Conservation (phyloP, 2,329 filamentous ascomycete species). For the Dactylonectria estremocensis region DNA sequence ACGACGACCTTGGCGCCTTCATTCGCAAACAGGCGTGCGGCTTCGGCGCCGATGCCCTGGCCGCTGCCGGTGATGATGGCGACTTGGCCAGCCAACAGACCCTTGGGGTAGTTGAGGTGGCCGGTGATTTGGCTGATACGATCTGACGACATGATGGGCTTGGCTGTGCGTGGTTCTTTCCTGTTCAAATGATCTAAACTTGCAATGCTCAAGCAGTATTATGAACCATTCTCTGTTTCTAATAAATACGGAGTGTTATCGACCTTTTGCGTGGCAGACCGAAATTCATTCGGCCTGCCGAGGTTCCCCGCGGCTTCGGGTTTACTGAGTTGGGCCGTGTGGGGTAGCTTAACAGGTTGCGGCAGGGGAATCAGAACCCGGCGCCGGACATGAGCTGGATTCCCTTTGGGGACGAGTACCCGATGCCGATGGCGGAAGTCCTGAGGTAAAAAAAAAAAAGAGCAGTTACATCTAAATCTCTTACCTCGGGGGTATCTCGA, state of each 20-base stretch:
- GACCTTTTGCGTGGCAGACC: slow-evolving; percentile 1
- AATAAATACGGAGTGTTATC: slow-evolving; percentile 3
- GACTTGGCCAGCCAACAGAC: slow-evolving; percentile 83
- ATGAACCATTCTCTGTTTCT: no score
- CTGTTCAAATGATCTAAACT: background rate
- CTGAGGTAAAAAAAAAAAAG: background rate
- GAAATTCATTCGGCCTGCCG: slow-evolving; percentile 40
- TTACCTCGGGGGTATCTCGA: background rate
- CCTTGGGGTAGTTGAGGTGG: slow-evolving; percentile 87
- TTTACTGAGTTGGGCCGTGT: slow-evolving; percentile 38
- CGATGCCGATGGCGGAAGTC: background rate
- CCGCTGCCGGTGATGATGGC: slow-evolving; percentile 91
- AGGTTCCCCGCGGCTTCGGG: slow-evolving; percentile 46
- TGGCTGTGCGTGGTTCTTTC: background rate
- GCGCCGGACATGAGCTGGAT: slow-evolving; percentile 8
- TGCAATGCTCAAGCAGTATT: background rate
- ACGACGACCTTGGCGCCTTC: slow-evolving; percentile 90
- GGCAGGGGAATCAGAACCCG: background rate
- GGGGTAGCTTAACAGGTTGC: slow-evolving; percentile 43
- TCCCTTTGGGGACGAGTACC: background rate
- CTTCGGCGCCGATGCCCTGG: slow-evolving; percentile 90
- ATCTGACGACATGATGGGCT: slow-evolving; percentile 61
- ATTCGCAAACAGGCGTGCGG: slow-evolving; percentile 85
- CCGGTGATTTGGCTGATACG: slow-evolving; percentile 80
- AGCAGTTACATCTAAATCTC: background rate